A percentile compares a stretch with the other conserved stretches of the same genome.
These are phyloP conservation scores for Pseudocercospora crystallina DNA, from an alignment of 2,329 filamentous ascomycete species.

Conservation along the genomic window DNA sequence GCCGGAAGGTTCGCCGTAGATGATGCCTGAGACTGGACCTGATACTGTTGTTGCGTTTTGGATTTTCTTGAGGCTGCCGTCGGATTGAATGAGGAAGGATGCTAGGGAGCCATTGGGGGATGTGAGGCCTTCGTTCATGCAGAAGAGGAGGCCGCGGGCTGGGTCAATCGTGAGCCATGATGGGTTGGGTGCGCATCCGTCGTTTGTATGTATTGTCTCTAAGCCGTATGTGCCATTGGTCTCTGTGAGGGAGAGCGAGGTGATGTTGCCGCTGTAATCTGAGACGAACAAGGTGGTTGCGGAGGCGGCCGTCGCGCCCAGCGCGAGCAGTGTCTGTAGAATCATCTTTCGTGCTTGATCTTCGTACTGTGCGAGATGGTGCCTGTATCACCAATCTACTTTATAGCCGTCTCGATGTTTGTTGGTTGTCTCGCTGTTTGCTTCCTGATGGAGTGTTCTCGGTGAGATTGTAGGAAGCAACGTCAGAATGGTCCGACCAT, in stretches of 20 bases:
- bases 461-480: not conserved
- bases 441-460: not conserved
- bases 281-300: conserved; percentile 44
- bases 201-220: conserved; percentile 44
- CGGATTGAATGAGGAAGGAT: conserved; percentile 37
- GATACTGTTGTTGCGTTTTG: conserved; percentile 36
- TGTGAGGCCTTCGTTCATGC: conserved; percentile 58
- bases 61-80: conserved; percentile 41
- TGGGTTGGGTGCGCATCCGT: conserved; percentile 54
- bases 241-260: conserved; percentile 39
- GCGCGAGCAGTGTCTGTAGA: conserved; percentile 17
- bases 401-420: not conserved
- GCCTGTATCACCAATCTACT: not conserved
- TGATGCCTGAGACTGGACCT: conserved; percentile 43
- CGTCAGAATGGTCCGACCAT: not conserved
- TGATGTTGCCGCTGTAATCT: conserved; percentile 48
- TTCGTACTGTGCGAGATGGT: not conserved
- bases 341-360: conserved; percentile 10
- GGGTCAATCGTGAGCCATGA: conserved; percentile 62
- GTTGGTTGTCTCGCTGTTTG: conserved; percentile 1
- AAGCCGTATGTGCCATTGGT: conserved; percentile 40
- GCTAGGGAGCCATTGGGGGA: conserved; percentile 51
- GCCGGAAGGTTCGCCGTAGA: conserved; percentile 41
- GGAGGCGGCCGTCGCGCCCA: conserved; percentile 19
- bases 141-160: conserved; percentile 55